A percentile compares a stretch with the other conserved stretches of the same genome.
Conservation (phyloP, 1,284 basidiomycete species). For the Jaminaea rosea region DNA sequence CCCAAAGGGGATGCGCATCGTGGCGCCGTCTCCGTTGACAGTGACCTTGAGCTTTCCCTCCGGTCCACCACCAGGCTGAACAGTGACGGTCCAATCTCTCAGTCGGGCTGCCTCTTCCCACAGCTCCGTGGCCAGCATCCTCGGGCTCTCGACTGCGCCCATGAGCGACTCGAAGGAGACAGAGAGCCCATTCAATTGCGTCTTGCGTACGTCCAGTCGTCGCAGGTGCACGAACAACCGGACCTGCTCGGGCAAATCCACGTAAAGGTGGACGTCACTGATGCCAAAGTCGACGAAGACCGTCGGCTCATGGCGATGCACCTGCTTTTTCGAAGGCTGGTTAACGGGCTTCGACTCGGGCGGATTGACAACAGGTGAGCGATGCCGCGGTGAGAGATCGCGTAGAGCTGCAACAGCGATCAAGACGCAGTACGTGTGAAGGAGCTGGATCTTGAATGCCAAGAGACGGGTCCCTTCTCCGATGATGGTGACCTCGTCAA, state of each 20-base stretch:
- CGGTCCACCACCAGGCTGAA: conserved; percentile 8
- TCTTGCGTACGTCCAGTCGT: conserved; percentile 34
- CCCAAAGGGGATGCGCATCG: conserved; percentile 68
- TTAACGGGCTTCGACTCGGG: neutral
- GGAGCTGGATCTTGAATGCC: conserved; percentile 56
- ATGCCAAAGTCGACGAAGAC: conserved; percentile 32
- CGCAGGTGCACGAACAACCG: conserved; percentile 31
- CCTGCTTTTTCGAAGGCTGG: neutral
- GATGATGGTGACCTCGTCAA: conserved; percentile 50
- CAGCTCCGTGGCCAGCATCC: conserved; percentile 34
- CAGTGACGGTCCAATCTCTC: conserved; percentile 55
- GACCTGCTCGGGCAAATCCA: conserved; percentile 42
- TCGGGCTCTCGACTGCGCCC: conserved; percentile 50
- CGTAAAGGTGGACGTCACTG: conserved; percentile 37
- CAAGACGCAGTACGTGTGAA: conserved; percentile 65
- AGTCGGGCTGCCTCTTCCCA: conserved; percentile 76
- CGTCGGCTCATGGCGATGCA: conserved; percentile 4
- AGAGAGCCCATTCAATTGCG: conserved; percentile 20
- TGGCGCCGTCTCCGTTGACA: conserved; percentile 60
- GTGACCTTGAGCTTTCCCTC: conserved; percentile 20
- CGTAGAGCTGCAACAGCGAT: conserved; percentile 58
- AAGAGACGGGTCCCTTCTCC: conserved; percentile 50
- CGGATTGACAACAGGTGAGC: neutral
- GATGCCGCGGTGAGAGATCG: conserved; percentile 43
- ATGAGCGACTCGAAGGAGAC: conserved; percentile 47